A percentile compares a stretch with the other conserved stretches of the same genome.
Conservation (phyloP, 768 basidiomycete genomes). For the Russula dissimulans region DNA sequence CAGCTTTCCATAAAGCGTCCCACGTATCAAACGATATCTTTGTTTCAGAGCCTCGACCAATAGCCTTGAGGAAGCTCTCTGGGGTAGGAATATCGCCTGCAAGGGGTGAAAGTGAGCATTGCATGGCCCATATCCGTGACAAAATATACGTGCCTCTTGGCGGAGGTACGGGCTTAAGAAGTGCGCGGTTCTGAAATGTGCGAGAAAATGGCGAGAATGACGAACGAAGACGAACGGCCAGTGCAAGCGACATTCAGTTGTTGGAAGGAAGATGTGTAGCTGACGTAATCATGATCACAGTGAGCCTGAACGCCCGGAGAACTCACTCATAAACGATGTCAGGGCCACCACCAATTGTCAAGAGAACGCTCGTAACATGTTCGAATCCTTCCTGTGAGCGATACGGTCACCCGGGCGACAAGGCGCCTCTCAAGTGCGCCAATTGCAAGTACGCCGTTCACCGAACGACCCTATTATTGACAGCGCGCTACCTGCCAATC, state of each 20-base stretch:
- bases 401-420: neutral
- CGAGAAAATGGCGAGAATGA: neutral
- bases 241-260: constrained; percentile 1
- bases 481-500: neutral
- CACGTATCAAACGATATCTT: constrained; percentile 60
- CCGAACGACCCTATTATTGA: neutral
- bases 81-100: constrained; percentile 48
- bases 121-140: neutral
- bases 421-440: constrained; percentile 19
- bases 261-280: neutral
- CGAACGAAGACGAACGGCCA: constrained; percentile 1
- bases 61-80: constrained; percentile 58
- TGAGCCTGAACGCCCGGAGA: neutral
- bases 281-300: neutral
- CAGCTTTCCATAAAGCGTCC: constrained; percentile 61
- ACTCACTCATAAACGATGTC: constrained; percentile 7
- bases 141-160: neutral
- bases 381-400: constrained; percentile 13
- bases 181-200: constrained; percentile 2
- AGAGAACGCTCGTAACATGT: constrained; percentile 17
- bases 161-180: neutral
- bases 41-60: constrained; percentile 58
- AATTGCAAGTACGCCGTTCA: constrained; percentile 16
- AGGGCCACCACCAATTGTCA: constrained; percentile 15
- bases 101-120: neutral